Conservation (phyloP, 768 basidiomycete genomes). For the Xerocomellus dryophilus region DNA sequence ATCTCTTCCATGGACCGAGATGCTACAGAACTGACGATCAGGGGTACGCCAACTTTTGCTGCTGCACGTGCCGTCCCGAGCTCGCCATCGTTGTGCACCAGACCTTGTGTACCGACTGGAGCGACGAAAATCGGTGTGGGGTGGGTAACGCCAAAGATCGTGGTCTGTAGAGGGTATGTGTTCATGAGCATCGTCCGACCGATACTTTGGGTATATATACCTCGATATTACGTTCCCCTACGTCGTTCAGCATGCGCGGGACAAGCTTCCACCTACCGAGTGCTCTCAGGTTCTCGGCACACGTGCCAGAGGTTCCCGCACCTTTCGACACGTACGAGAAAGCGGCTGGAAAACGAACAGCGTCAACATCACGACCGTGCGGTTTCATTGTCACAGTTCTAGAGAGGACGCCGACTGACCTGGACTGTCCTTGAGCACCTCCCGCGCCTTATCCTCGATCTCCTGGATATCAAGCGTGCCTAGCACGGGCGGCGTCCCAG, state of each 20-base stretch:
- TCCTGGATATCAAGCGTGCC: conserved; percentile 63
- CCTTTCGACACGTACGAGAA: conserved; percentile 70
- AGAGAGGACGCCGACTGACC: conserved; percentile 34
- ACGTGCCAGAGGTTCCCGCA: conserved; percentile 65
- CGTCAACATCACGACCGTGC: background rate
- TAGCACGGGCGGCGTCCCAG: conserved; percentile 31
- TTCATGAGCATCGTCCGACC: background rate
- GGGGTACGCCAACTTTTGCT: conserved; percentile 43
- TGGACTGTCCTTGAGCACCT: conserved; percentile 54
- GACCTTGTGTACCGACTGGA: conserved; percentile 54
- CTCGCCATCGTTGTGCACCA: conserved; percentile 46
- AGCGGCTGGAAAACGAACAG: conserved; percentile 39
- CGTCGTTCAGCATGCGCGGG: conserved; percentile 55
- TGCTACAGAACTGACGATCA: conserved; percentile 26
- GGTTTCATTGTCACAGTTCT: background rate
- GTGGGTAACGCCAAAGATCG: conserved; percentile 50
- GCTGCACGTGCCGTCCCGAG: conserved; percentile 45
- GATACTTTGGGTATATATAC: conserved; percentile 32
- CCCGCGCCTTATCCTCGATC: conserved; percentile 60
- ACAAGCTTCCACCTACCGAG: conserved; percentile 55
- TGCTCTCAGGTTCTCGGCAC: conserved; percentile 58
- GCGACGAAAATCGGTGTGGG: conserved; percentile 48
- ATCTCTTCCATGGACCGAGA: conserved; percentile 51
- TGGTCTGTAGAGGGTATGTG: conserved; percentile 42
- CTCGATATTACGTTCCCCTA: conserved; percentile 44